These are phyloP conservation scores for Lojkania enalia DNA, from an alignment of 2,329 filamentous ascomycete genomes.

Conservation along the genomic window DNA sequence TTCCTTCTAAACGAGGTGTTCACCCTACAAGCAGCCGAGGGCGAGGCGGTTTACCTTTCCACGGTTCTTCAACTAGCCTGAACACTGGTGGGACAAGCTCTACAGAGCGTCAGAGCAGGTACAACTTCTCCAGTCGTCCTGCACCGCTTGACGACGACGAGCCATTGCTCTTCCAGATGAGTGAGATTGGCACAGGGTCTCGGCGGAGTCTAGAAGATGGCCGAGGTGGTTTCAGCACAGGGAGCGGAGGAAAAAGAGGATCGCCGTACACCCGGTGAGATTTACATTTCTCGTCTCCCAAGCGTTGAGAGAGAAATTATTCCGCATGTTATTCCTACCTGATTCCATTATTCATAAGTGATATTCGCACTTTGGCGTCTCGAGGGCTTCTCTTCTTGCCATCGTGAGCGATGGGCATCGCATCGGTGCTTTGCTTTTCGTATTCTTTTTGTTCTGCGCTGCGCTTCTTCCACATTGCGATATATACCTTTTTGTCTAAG, in stretches of 20 bases:
- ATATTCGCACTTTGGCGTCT: background rate
- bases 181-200: conserved; percentile 61
- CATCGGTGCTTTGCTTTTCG: background rate
- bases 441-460: background rate
- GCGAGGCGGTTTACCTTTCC: conserved; percentile 36
- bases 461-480: no score
- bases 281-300: background rate
- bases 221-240: conserved; percentile 33
- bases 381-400: background rate
- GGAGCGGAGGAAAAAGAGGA: conserved; percentile 31
- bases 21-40: conserved; percentile 29
- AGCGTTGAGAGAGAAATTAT: background rate
- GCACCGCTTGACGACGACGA: conserved; percentile 64
- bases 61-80: conserved; percentile 33
- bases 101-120: conserved; percentile 43
- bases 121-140: conserved; percentile 50
- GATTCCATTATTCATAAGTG: background rate
- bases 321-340: background rate
- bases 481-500: no score
- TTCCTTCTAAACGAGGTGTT: conserved; percentile 31
- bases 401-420: background rate
- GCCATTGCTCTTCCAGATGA: conserved; percentile 72
- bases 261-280: conserved; percentile 29
- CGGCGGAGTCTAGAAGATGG: conserved; percentile 44
- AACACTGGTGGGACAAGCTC: conserved; percentile 40